Percentiles rank a stretch among this genome's conserved stretches.
Conservation (phyloP, 2,329 filamentous ascomycete species). For the Fusarium oligoseptatum region DNA sequence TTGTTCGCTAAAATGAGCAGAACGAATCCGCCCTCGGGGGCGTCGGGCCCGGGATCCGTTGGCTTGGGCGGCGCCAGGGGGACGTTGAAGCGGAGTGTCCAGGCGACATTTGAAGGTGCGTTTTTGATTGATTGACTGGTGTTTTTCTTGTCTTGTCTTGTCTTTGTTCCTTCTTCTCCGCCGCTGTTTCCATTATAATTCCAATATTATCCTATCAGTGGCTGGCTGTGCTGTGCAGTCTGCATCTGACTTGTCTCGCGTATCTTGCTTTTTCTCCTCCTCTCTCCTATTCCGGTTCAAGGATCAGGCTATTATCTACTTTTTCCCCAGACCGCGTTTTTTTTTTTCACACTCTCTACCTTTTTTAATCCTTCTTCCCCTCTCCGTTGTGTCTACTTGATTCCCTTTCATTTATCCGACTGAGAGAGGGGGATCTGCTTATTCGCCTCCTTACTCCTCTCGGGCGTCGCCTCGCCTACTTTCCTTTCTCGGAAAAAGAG, state of each 20-base stretch:
- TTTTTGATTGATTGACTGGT: slow-evolving; percentile 12
- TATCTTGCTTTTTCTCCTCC: slow-evolving; percentile 15
- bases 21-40: slow-evolving; percentile 66
- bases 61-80: slow-evolving; percentile 54
- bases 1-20: slow-evolving; percentile 59
- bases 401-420: neutral
- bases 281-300: slow-evolving; percentile 12
- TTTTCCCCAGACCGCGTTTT: slow-evolving; percentile 10
- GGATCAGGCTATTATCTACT: slow-evolving; percentile 6
- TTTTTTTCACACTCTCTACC: slow-evolving; percentile 1
- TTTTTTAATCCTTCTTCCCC: slow-evolving; percentile 13
- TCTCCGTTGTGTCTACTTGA: neutral
- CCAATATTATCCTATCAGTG: neutral
- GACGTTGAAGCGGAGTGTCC: slow-evolving; percentile 69
- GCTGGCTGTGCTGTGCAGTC: neutral
- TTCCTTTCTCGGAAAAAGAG: slow-evolving; percentile 23
- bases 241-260: slow-evolving; percentile 15
- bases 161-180: neutral
- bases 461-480: slow-evolving; percentile 17
- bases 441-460: slow-evolving; percentile 5
- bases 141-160: neutral
- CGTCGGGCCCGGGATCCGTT: slow-evolving; percentile 62
- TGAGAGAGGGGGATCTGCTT: neutral
- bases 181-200: neutral
- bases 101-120: slow-evolving; percentile 73